These are phyloP conservation scores for Penicillium glabrum DNA, from an alignment of 2,329 filamentous ascomycete genomes.

Conservation along the genomic window DNA sequence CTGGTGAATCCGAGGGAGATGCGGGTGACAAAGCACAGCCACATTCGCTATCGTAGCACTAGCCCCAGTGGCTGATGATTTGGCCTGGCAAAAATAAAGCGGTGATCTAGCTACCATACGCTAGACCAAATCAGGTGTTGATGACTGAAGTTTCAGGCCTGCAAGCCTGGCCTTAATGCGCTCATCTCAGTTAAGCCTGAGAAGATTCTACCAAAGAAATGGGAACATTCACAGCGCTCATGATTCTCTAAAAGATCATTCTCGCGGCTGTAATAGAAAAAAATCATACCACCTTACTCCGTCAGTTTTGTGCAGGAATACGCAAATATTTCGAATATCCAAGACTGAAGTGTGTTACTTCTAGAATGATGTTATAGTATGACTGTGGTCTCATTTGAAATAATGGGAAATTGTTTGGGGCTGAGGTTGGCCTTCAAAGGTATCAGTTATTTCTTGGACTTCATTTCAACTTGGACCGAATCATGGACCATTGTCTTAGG, in stretches of 20 bases:
- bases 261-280: fast-evolving
- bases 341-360: not conserved
- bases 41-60: not conserved
- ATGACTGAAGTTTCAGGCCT: not conserved
- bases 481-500: not conserved
- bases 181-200: no score
- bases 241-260: not conserved
- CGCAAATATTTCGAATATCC: not conserved
- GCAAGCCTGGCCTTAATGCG: no score
- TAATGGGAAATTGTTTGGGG: not conserved
- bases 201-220: no score
- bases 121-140: not conserved
- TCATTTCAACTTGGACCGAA: not conserved
- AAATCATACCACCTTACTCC: not conserved
- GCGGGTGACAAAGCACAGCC: conserved; percentile 6
- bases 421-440: not conserved
- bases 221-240: not conserved
- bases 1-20: conserved; percentile 1
- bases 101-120: not conserved
- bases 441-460: not conserved
- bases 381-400: not conserved
- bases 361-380: not conserved
- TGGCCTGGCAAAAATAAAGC: not conserved
- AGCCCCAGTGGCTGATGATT: conserved; percentile 4
- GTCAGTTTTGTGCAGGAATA: not conserved